Conservation (phyloP, 1,284 basidiomycete species). For the Porogramme epimiltina region DNA sequence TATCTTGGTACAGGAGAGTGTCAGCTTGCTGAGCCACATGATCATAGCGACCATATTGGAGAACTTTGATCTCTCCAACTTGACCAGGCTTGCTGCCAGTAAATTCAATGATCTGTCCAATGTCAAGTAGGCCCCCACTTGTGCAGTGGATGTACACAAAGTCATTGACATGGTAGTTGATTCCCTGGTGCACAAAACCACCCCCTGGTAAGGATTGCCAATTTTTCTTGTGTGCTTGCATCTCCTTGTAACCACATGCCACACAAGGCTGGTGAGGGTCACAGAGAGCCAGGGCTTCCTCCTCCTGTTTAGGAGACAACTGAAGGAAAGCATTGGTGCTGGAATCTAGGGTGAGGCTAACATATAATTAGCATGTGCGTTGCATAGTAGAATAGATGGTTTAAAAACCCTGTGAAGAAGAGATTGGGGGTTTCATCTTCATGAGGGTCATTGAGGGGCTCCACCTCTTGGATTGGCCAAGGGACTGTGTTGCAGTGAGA, state of each 20-base stretch:
- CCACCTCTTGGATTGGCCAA: slow-evolving; percentile 42
- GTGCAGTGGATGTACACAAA: slow-evolving; percentile 54
- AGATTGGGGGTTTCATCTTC: slow-evolving; percentile 45
- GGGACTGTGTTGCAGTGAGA: slow-evolving; percentile 53
- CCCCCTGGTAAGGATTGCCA: slow-evolving; percentile 29
- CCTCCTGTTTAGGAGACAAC: slow-evolving; percentile 38
- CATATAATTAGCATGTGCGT: slow-evolving; percentile 1
- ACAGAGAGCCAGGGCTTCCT: slow-evolving; percentile 33
- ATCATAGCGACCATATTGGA: slow-evolving; percentile 45
- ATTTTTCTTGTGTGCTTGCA: slow-evolving; percentile 24
- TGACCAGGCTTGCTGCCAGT: slow-evolving; percentile 24
- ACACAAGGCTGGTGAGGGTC: slow-evolving; percentile 43
- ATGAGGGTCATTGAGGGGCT: slow-evolving; percentile 42
- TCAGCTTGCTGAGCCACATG: slow-evolving; percentile 23
- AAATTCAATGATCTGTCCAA: slow-evolving; percentile 56
- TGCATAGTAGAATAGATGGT: too few relatives aligned
- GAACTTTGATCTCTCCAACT: slow-evolving; percentile 37
- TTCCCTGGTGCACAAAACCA: slow-evolving; percentile 39
- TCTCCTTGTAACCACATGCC: slow-evolving; percentile 42
- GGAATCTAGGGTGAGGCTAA: slow-evolving; percentile 42
- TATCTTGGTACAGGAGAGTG: slow-evolving; percentile 2
- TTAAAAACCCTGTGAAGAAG: slow-evolving; percentile 64
- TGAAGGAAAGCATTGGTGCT: slow-evolving; percentile 44
- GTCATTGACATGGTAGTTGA: slow-evolving; percentile 56
- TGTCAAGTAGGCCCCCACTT: slow-evolving; percentile 38